Evolutionary conservation across 2,329 filamentous ascomycete species (phyloP).

Genomic region (Microsporum audouinii): DNA sequence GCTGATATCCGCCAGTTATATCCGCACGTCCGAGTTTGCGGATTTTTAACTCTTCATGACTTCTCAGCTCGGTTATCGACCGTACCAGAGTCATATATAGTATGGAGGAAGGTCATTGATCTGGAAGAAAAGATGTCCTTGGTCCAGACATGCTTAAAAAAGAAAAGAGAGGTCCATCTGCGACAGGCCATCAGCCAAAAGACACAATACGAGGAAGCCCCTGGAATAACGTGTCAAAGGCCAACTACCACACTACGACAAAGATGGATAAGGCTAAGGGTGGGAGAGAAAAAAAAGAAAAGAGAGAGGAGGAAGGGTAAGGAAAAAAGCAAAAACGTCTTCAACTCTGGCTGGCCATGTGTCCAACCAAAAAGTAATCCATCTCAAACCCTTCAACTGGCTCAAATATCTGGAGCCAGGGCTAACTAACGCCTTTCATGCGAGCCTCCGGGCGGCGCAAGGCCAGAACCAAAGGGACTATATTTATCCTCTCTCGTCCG

Average conservation of each 20-base stretch:
- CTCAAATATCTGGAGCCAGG: not conserved
- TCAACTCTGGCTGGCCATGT: not conserved
- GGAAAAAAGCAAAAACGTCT: not conserved
- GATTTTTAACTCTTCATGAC: no score
- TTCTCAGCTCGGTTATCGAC: no score
- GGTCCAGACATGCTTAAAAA: not conserved
- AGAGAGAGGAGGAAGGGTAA: not conserved
- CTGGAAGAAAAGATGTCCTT: not conserved
- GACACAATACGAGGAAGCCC: not conserved
- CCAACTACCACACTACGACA: not conserved
- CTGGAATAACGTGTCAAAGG: not conserved
- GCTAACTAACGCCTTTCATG: conserved; percentile 1
- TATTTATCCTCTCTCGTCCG: not conserved
- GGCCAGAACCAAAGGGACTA: not conserved
- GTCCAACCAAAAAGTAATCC: not conserved
- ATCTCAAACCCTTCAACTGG: not conserved
- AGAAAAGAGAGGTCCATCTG: not conserved
- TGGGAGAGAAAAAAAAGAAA: not conserved
- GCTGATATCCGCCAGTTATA: not conserved
- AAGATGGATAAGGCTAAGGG: no score
- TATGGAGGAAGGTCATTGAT: no score
- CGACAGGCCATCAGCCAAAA: not conserved
- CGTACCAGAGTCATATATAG: no score
- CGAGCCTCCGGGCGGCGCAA: not conserved
- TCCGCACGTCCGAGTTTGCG: not conserved